These are phyloP conservation scores for Diaporthe sp. DNA, from an alignment of 2,329 filamentous ascomycete species.

Conservation along the genomic window DNA sequence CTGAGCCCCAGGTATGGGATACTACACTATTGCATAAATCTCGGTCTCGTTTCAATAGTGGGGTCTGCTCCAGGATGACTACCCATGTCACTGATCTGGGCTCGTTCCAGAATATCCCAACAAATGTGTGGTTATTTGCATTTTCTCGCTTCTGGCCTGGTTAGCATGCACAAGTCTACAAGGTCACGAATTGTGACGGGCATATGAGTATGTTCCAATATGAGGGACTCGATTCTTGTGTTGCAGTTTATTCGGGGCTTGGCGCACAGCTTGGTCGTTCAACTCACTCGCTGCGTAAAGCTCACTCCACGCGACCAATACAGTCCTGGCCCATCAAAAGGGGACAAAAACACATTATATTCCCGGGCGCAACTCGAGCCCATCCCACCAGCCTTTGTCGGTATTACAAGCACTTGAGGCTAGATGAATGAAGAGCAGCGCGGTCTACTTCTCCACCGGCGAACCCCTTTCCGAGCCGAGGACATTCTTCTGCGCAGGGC, in stretches of 20 bases:
- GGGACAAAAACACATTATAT: too few relatives aligned
- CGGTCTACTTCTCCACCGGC: too few relatives aligned
- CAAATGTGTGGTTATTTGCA: not conserved
- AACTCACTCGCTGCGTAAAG: not conserved
- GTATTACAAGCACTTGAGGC: too few relatives aligned
- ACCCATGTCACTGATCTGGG: not conserved
- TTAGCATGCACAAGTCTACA: too few relatives aligned
- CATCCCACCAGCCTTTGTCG: too few relatives aligned
- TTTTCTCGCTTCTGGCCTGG: too few relatives aligned
- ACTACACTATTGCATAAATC: not conserved
- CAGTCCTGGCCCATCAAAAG: too few relatives aligned
- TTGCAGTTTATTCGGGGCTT: not conserved
- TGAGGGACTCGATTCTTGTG: not conserved
- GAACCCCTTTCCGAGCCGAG: too few relatives aligned
- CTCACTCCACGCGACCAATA: not conserved
- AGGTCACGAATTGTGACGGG: not conserved
- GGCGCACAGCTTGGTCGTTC: not conserved
- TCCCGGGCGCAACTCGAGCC: too few relatives aligned
- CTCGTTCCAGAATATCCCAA: not conserved
- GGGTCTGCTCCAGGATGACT: not conserved
- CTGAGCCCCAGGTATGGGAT: not conserved
- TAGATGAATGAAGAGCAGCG: too few relatives aligned
- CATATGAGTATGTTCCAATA: not conserved
- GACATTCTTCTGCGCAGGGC: not conserved
- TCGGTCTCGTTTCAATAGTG: not conserved